Percentiles rank a stretch among this genome's conserved stretches.
These are phyloP conservation scores for Tylopilus vinaceipallidus DNA, from an alignment of 768 basidiomycete genomes.

Conservation along the genomic window DNA sequence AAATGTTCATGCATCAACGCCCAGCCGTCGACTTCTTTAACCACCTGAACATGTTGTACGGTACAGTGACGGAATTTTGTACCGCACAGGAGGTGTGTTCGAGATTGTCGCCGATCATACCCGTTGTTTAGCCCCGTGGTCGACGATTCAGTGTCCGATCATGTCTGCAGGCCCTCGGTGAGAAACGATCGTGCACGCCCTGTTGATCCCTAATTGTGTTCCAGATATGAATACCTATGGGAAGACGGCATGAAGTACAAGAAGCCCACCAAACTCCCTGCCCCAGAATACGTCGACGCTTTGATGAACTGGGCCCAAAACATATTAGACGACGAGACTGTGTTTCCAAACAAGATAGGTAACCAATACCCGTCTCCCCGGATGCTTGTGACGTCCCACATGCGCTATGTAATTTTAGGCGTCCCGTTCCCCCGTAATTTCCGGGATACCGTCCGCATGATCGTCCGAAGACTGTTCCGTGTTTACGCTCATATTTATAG, in stretches of 20 bases:
- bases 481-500: slow-evolving; percentile 99
- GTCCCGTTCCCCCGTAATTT: slow-evolving; percentile 90
- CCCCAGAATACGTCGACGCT: slow-evolving; percentile 95
- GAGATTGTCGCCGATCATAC: neutral
- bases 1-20: slow-evolving; percentile 1
- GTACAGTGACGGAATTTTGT: slow-evolving; percentile 97
- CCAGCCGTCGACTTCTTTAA: slow-evolving; percentile 99
- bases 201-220: slow-evolving; percentile 5
- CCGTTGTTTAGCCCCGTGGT: slow-evolving; percentile 9
- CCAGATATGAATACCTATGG: slow-evolving; percentile 92
- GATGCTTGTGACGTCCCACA: slow-evolving; percentile 8
- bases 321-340: slow-evolving; percentile 84
- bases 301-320: slow-evolving; percentile 99
- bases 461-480: slow-evolving; percentile 89
- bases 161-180: slow-evolving; percentile 96
- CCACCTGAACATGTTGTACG: slow-evolving; percentile 98
- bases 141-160: slow-evolving; percentile 72
- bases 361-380: slow-evolving; percentile 8
- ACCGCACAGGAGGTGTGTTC: slow-evolving; percentile 80
- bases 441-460: slow-evolving; percentile 86
- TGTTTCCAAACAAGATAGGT: slow-evolving; percentile 98
- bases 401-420: slow-evolving; percentile 44
- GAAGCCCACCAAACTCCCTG: slow-evolving; percentile 89
- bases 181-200: slow-evolving; percentile 18
- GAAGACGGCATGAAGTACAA: slow-evolving; percentile 87